Evolutionary conservation across 2,329 filamentous ascomycete genomes (phyloP).

Genomic region (Fonsecaea multimorphosa): DNA sequence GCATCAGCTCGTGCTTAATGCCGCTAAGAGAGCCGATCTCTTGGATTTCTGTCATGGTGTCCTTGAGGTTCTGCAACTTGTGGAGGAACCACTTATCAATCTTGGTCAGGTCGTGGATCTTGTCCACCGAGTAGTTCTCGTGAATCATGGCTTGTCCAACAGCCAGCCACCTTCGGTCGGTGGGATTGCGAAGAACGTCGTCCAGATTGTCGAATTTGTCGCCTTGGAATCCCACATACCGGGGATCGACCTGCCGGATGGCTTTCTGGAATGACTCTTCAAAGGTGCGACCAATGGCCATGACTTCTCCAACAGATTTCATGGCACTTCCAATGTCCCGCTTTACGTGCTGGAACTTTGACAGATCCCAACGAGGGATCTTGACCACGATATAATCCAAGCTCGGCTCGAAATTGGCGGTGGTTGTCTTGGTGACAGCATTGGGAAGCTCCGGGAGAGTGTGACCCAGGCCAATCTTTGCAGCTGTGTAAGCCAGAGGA

Average conservation of each 20-base stretch:
- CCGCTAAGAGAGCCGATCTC: constrained; percentile 80
- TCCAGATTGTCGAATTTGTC: constrained; percentile 94
- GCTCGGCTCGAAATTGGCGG: constrained; percentile 97
- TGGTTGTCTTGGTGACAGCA: constrained; percentile 97
- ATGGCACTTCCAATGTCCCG: constrained; percentile 96
- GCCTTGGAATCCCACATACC: constrained; percentile 90
- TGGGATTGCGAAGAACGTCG: constrained; percentile 86
- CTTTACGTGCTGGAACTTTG: constrained; percentile 99
- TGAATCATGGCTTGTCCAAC: constrained; percentile 98
- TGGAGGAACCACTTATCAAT: constrained; percentile 99
- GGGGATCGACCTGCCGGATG: constrained; percentile 93
- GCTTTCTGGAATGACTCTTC: constrained; percentile 99
- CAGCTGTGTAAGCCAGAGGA: constrained; percentile 93
- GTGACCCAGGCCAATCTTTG: constrained; percentile 97
- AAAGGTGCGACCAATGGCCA: constrained; percentile 98
- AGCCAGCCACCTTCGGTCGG: constrained; percentile 94
- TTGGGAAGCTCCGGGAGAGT: constrained; percentile 95
- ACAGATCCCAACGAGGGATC: constrained; percentile 96
- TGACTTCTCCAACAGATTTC: constrained; percentile 99
- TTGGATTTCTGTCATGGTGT: constrained; percentile 85
- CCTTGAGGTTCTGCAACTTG: constrained; percentile 96
- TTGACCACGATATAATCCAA: constrained; percentile 98
- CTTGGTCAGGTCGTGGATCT: constrained; percentile 91
- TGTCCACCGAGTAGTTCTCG: constrained; percentile 92
- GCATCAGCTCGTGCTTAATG: constrained; percentile 84